Evolutionary conservation across 2,329 filamentous ascomycete genomes (phyloP).

Genomic region (Alternaria ventricosa): DNA sequence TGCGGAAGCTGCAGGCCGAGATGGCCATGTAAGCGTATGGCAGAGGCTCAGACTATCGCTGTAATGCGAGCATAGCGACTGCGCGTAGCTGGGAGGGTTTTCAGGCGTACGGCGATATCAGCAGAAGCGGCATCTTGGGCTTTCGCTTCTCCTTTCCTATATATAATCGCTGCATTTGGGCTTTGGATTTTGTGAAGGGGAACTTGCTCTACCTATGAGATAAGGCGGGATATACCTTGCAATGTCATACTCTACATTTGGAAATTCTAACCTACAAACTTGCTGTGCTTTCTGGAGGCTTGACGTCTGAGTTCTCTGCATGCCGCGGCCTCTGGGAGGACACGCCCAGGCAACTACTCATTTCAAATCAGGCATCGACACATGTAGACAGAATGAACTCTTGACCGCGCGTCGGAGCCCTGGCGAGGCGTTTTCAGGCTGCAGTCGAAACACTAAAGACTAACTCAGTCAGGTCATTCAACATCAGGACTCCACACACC

Average conservation of each 20-base stretch:
- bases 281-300: neutral
- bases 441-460: neutral
- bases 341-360: neutral
- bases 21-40: constrained; percentile 82
- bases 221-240: constrained; percentile 21
- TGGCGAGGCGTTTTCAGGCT: neutral
- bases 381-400: neutral
- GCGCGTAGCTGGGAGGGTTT: constrained; percentile 1
- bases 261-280: neutral
- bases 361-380: neutral
- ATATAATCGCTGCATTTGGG: constrained; percentile 14
- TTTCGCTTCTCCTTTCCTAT: constrained; percentile 12
- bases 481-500: neutral
- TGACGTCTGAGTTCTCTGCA: neutral
- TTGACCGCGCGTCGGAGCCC: neutral
- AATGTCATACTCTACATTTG: constrained; percentile 14
- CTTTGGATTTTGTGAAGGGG: constrained; percentile 8
- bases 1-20: constrained; percentile 90
- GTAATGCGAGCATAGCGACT: neutral
- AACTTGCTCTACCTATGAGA: constrained; percentile 1
- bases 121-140: constrained; percentile 12
- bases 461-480: neutral
- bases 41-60: neutral
- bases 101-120: constrained; percentile 30
- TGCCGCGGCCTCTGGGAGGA: neutral